Percentiles rank a stretch among this genome's conserved stretches.
Conservation (phyloP, 1,284 basidiomycete genomes). For the Testicularia cyperi region DNA sequence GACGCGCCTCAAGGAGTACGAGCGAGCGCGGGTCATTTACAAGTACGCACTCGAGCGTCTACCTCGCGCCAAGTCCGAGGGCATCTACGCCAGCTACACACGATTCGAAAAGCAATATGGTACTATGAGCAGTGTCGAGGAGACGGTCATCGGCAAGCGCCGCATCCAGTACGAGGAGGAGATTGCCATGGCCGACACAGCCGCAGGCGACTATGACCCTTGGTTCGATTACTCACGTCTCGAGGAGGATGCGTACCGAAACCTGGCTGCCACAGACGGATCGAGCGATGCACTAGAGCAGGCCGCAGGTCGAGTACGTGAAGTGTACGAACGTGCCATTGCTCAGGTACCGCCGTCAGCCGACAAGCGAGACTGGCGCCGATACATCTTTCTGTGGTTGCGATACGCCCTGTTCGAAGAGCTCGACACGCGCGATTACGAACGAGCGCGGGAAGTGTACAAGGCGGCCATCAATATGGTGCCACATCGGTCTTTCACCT, state of each 20-base stretch:
- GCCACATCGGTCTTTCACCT: conserved; percentile 94
- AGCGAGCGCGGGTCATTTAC: conserved; percentile 93
- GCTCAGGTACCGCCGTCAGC: conserved; percentile 84
- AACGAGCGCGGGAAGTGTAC: conserved; percentile 84
- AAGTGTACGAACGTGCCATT: conserved; percentile 95
- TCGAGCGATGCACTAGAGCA: conserved; percentile 21
- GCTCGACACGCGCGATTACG: conserved; percentile 86
- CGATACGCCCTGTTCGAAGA: conserved; percentile 97
- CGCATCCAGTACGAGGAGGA: conserved; percentile 82
- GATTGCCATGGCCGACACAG: conserved; percentile 61
- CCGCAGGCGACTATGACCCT: conserved; percentile 81
- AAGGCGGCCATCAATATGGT: conserved; percentile 84
- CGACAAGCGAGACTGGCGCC: conserved; percentile 74
- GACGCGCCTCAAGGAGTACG: conserved; percentile 89
- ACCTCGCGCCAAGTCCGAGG: conserved; percentile 82
- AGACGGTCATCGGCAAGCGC: conserved; percentile 91
- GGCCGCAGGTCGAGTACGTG: conserved; percentile 69
- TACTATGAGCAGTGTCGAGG: conserved; percentile 80
- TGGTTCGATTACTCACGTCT: conserved; percentile 97
- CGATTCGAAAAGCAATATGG: conserved; percentile 99
- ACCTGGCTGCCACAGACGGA: conserved; percentile 58
- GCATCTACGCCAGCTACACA: conserved; percentile 84
- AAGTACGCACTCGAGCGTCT: conserved; percentile 92
- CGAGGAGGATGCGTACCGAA: conserved; percentile 82
- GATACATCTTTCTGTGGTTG: conserved; percentile 96